Conservation (phyloP, 2,329 filamentous ascomycete species). For the Endothia cerciana region DNA sequence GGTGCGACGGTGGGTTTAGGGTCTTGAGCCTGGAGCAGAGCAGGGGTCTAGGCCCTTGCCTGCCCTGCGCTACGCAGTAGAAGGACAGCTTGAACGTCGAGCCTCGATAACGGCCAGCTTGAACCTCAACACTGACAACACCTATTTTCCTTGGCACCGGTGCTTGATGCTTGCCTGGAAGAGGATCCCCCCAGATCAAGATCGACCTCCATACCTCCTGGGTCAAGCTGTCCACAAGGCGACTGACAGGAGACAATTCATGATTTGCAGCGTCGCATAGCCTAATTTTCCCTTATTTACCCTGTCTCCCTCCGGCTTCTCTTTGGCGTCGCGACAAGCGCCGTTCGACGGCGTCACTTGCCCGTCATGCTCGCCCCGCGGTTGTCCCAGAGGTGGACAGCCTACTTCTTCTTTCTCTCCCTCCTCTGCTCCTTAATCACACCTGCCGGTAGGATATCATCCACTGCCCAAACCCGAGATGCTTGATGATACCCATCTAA, state of each 20-base stretch:
- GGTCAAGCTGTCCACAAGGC: slow-evolving; percentile 28
- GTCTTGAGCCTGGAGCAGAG: neutral
- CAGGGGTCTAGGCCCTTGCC: neutral
- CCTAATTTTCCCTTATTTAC: slow-evolving; percentile 8
- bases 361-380: slow-evolving; percentile 24
- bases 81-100: slow-evolving; percentile 19
- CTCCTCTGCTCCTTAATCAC: slow-evolving; percentile 64
- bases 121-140: slow-evolving; percentile 14
- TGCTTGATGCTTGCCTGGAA: slow-evolving; percentile 17
- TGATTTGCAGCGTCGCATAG: slow-evolving; percentile 33
- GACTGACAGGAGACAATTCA: slow-evolving; percentile 16
- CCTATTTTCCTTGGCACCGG: neutral
- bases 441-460: slow-evolving; percentile 60
- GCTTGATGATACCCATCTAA: slow-evolving; percentile 8
- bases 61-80: neutral
- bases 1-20: slow-evolving; percentile 8
- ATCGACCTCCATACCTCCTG: slow-evolving; percentile 4
- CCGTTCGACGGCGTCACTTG: slow-evolving; percentile 21
- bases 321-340: slow-evolving; percentile 19
- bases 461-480: neutral
- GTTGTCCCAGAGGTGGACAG: slow-evolving; percentile 66
- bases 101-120: slow-evolving; percentile 22
- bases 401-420: slow-evolving; percentile 62
- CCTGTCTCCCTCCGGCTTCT: neutral
- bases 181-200: slow-evolving; percentile 28